A percentile compares a stretch with the other conserved stretches of the same genome.
phyloP scores from a whole-genome alignment of 2,329 filamentous ascomycete species.

The Gaeumannomyces tritici region DNA sequence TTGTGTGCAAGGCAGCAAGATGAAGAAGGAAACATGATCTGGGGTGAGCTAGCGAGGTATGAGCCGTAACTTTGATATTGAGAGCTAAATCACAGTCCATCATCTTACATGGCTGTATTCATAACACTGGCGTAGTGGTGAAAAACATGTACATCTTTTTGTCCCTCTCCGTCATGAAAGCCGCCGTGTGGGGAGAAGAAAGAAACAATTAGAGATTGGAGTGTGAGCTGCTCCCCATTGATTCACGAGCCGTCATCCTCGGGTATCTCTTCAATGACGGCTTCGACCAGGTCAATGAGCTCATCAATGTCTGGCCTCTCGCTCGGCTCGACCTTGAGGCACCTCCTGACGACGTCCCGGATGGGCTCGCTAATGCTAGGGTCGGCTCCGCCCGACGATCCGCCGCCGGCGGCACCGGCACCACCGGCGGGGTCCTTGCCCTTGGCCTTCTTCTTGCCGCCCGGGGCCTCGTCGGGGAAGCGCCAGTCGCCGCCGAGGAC shows the following conservation, averaged over 20 bases:
- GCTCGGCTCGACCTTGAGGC: constrained; percentile 74
- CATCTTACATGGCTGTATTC: neutral
- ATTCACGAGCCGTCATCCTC: constrained; percentile 33
- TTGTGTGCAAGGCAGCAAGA: neutral
- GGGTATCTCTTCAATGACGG: constrained; percentile 57
- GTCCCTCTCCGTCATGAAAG: too few relatives aligned
- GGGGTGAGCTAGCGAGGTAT: neutral
- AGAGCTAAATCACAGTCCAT: neutral
- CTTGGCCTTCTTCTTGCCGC: constrained; percentile 16
- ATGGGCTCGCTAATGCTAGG: constrained; percentile 68
- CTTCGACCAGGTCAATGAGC: constrained; percentile 69
- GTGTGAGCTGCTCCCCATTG: too few relatives aligned
- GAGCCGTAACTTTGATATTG: neutral
- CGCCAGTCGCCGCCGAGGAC: constrained; percentile 92
- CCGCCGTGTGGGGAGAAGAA: neutral
- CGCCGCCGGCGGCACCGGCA: constrained; percentile 15
- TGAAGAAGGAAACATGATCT: neutral
- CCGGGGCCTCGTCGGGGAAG: constrained; percentile 77
- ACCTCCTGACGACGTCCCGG: constrained; percentile 78
- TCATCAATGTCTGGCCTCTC: constrained; percentile 84
- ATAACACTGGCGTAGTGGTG: neutral
- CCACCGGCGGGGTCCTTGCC: constrained; percentile 15
- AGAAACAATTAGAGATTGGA: neutral
- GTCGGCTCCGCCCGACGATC: constrained; percentile 25
- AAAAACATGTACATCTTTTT: neutral